Conservation (phyloP, 768 basidiomycete genomes). For the Leucosporidium yakuticum region DNA sequence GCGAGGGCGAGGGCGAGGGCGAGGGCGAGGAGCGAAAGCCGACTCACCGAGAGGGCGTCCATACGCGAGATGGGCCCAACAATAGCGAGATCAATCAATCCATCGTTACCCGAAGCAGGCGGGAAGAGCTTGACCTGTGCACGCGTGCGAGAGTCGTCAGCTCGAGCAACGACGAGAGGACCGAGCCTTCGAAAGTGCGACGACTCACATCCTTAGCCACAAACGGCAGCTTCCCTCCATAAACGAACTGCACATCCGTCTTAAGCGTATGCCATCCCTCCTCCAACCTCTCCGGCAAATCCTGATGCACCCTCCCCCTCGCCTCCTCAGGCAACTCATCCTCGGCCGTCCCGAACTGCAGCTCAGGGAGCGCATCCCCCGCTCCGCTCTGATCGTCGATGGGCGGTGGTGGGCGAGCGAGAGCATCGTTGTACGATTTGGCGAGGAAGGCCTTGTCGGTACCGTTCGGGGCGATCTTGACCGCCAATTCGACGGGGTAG, state of each 20-base stretch:
- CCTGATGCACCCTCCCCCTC: neutral
- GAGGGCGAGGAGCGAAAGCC: no score
- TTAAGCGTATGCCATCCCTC: conserved; percentile 11
- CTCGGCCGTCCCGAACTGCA: neutral
- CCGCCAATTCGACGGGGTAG: conserved; percentile 65
- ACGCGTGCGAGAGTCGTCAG: conserved; percentile 43
- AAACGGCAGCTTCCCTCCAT: conserved; percentile 71
- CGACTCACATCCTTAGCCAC: conserved; percentile 52
- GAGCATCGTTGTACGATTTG: conserved; percentile 23
- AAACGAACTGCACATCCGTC: conserved; percentile 67
- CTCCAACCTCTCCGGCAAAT: conserved; percentile 7
- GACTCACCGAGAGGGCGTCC: conserved; percentile 19
- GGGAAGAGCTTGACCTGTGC: conserved; percentile 27
- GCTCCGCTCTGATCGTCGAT: neutral
- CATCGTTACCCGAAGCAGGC: conserved; percentile 3
- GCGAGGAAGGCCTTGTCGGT: conserved; percentile 43
- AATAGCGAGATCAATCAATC: conserved; percentile 30
- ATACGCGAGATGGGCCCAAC: conserved; percentile 24
- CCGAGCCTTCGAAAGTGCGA: neutral
- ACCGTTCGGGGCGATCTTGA: conserved; percentile 57
- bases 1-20: no score
- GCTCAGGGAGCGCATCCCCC: no score
- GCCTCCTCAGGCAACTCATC: conserved; percentile 58
- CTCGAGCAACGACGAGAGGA: no score
- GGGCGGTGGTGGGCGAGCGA: neutral